Percentiles rank a stretch among this genome's conserved stretches.
phyloP scores from a whole-genome alignment of 345 rosid genomes.

The Iberis pinnata region DNA sequence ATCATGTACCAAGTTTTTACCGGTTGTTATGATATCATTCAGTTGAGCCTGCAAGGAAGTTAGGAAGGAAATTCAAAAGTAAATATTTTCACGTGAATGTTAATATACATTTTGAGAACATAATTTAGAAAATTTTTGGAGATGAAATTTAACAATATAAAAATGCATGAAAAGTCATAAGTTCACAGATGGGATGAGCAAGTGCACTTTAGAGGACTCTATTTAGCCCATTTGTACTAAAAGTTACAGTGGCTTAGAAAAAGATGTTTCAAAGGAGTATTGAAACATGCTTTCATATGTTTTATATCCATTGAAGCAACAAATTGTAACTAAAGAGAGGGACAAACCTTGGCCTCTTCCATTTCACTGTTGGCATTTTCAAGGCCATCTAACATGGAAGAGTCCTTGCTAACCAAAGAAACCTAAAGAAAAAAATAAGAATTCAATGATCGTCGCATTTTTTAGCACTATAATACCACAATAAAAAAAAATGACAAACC shows the following conservation, averaged over 20 bases:
- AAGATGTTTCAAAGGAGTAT: slow-evolving; percentile 15
- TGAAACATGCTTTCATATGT: slow-evolving; percentile 9
- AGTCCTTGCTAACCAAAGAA: slow-evolving; percentile 98
- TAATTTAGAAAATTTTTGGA: background rate
- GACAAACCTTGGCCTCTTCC: slow-evolving; percentile 87
- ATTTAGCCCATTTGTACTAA: background rate
- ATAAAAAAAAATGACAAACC: slow-evolving; percentile 43
- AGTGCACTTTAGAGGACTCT: slow-evolving; percentile 6
- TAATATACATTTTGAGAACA: background rate
- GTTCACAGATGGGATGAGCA: background rate
- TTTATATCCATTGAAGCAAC: slow-evolving; percentile 7
- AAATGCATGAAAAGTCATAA: background rate
- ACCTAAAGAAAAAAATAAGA: slow-evolving; percentile 46
- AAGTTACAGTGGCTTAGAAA: too few relatives aligned
- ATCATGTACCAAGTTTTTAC: slow-evolving; percentile 41
- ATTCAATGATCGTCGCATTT: slow-evolving; percentile 12
- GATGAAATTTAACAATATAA: slow-evolving; percentile 8
- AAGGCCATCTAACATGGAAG: slow-evolving; percentile 99
- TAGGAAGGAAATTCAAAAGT: slow-evolving; percentile 9
- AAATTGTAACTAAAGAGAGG: slow-evolving; percentile 17
- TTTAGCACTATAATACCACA: background rate
- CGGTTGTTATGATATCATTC: slow-evolving; percentile 70
- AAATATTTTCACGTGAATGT: background rate
- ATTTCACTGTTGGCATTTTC: slow-evolving; percentile 89
- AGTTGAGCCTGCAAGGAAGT: slow-evolving; percentile 60